Conservation (phyloP, 2,329 filamentous ascomycete genomes). For the Penicillium sp. region DNA sequence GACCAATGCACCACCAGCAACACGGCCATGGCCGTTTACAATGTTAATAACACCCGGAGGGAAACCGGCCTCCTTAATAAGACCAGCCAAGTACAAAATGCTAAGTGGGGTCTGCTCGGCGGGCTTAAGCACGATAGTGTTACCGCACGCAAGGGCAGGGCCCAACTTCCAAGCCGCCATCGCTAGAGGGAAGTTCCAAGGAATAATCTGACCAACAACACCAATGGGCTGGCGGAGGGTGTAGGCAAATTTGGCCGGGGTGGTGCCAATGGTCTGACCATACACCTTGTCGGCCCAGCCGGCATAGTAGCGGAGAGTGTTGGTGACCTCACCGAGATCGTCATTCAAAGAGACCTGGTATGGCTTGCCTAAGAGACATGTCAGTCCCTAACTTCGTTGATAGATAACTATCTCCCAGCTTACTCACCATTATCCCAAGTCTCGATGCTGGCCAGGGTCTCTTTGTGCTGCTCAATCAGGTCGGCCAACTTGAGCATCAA, state of each 20-base stretch:
- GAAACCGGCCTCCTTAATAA: constrained; percentile 22
- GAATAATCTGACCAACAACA: constrained; percentile 79
- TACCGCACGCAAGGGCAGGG: constrained; percentile 21
- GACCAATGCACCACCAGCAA: constrained; percentile 20
- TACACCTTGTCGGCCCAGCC: constrained; percentile 88
- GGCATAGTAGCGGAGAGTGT: constrained; percentile 73
- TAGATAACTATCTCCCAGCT: background rate
- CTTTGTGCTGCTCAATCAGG: constrained; percentile 57
- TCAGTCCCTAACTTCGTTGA: constrained; percentile 3
- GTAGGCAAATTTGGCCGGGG: constrained; percentile 67
- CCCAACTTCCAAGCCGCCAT: constrained; percentile 23
- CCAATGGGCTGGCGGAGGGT: constrained; percentile 68
- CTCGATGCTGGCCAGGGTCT: constrained; percentile 58
- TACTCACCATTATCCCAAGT: constrained; percentile 70
- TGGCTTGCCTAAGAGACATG: constrained; percentile 31
- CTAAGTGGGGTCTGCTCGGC: constrained; percentile 22
- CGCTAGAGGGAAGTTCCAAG: constrained; percentile 64
- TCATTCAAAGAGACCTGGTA: constrained; percentile 47
- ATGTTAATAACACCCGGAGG: constrained; percentile 21
- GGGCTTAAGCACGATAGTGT: constrained; percentile 21
- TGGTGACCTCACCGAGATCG: constrained; percentile 60
- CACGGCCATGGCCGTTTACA: constrained; percentile 20
- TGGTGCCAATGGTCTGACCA: constrained; percentile 62
- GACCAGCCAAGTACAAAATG: constrained; percentile 17
- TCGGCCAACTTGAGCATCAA: constrained; percentile 64